Conservation (phyloP, 23 red algal species). For the Cyanidioschyzon merolae region DNA sequence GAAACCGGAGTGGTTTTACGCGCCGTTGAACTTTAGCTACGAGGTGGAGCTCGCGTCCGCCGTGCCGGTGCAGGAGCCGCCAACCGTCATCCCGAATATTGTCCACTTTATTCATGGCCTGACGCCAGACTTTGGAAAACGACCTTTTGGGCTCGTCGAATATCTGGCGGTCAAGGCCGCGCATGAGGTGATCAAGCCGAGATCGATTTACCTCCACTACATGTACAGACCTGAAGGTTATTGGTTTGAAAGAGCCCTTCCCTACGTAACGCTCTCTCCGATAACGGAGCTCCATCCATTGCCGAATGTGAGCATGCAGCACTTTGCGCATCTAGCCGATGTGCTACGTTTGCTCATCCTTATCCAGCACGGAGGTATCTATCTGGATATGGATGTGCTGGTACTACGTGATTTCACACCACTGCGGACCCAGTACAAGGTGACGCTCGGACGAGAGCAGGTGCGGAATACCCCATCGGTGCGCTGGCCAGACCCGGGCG, state of each 20-base stretch:
- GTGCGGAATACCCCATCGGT: constrained; percentile 11
- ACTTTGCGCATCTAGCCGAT: constrained; percentile 22
- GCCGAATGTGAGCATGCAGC: constrained; percentile 1
- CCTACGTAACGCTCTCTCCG: background rate
- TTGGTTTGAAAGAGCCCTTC: constrained; percentile 9
- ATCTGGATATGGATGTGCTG: constrained; percentile 32
- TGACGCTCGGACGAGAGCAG: constrained; percentile 21
- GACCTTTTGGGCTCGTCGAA: constrained; percentile 23
- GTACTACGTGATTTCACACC: constrained; percentile 8
- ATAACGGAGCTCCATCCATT: background rate
- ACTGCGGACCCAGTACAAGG: constrained; percentile 19
- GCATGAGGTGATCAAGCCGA: constrained; percentile 11
- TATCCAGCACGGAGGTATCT: constrained; percentile 24
- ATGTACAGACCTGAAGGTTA: background rate
- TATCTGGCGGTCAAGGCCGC: constrained; percentile 24
- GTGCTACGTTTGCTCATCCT: constrained; percentile 23
- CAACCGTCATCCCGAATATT: constrained; percentile 14
- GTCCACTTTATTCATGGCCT: constrained; percentile 31
- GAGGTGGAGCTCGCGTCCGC: constrained; percentile 4
- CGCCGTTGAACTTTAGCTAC: background rate
- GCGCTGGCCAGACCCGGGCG: constrained; percentile 8
- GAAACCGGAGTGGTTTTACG: background rate
- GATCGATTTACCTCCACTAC: constrained; percentile 25
- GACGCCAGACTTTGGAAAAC: constrained; percentile 11
- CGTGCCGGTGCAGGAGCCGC: background rate